Evolutionary conservation across 2,329 filamentous ascomycete species (phyloP).

Genomic region (Pseudogymnoascus sp.): DNA sequence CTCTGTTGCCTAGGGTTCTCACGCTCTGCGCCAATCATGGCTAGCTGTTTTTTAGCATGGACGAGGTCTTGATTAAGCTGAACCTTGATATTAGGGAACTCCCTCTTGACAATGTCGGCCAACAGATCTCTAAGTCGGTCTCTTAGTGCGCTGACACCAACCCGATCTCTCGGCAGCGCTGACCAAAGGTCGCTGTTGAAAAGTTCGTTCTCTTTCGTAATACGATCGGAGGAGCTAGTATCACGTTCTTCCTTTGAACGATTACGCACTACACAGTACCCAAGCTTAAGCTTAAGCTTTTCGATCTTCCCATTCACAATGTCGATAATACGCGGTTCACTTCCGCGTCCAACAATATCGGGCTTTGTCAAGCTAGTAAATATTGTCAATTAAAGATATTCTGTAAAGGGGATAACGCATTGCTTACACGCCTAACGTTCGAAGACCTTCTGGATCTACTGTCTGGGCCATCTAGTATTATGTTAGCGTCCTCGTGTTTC

Average conservation of each 20-base stretch:
- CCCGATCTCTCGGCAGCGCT: slow-evolving; percentile 10
- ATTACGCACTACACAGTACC: slow-evolving; percentile 16
- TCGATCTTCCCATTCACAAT: slow-evolving; percentile 14
- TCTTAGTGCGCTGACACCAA: slow-evolving; percentile 14
- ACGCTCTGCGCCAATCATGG: slow-evolving; percentile 10
- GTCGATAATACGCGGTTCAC: slow-evolving; percentile 7
- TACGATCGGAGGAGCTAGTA: too few species aligned
- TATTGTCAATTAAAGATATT: not conserved
- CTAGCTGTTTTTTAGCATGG: slow-evolving; percentile 4
- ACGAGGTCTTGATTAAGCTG: slow-evolving; percentile 12
- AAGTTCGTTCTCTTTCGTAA: slow-evolving; percentile 13
- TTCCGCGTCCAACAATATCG: not conserved
- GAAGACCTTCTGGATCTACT: slow-evolving; percentile 13
- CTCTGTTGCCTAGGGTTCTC: slow-evolving; percentile 12
- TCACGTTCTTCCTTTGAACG: slow-evolving; percentile 16
- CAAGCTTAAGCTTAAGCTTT: slow-evolving; percentile 14
- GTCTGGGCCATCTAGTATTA: slow-evolving; percentile 11
- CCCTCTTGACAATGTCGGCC: slow-evolving; percentile 12
- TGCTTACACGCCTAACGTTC: slow-evolving; percentile 14
- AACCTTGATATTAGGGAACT: slow-evolving; percentile 16
- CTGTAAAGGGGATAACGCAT: not conserved
- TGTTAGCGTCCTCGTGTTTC: not conserved
- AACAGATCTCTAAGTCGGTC: slow-evolving; percentile 14
- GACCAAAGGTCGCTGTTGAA: slow-evolving; percentile 12
- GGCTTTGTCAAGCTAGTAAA: slow-evolving; percentile 7